Conservation (phyloP, 441 rosid species). For the Erodium chrysanthum region DNA sequence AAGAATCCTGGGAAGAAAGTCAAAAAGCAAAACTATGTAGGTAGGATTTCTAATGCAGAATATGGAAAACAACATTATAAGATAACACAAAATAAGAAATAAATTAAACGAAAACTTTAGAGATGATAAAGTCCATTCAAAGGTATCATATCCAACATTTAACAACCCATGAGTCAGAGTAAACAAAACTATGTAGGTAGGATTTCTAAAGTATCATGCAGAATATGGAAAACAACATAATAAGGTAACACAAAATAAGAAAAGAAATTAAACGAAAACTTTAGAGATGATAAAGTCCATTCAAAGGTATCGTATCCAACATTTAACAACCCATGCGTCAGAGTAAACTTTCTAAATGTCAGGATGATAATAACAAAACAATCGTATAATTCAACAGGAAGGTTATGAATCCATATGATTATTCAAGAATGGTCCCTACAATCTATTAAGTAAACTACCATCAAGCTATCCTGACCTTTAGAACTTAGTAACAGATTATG, state of each 20-base stretch:
- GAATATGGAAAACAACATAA: not conserved
- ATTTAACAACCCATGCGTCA: not conserved
- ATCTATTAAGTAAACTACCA: not conserved
- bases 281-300: not conserved
- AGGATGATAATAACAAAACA: not conserved
- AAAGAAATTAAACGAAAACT: constrained; percentile 1
- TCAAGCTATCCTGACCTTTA: not conserved
- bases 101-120: not conserved
- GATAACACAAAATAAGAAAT: not conserved
- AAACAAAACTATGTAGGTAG: not conserved
- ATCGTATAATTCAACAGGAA: not conserved
- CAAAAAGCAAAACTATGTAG: not conserved
- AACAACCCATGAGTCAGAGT: not conserved
- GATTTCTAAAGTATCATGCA: not conserved
- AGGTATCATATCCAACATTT: not conserved
- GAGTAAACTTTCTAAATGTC: not conserved
- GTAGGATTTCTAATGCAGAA: not conserved
- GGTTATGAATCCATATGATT: constrained; percentile 1
- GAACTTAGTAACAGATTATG: not conserved
- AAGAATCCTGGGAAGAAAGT: constrained; percentile 61
- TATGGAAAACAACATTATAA: not conserved
- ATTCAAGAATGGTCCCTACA: not conserved
- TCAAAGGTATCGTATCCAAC: not conserved
- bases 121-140: not conserved
- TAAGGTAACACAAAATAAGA: not conserved